phyloP scores from a whole-genome alignment of 2,329 filamentous ascomycete genomes.

The Fusarium circinatum region DNA sequence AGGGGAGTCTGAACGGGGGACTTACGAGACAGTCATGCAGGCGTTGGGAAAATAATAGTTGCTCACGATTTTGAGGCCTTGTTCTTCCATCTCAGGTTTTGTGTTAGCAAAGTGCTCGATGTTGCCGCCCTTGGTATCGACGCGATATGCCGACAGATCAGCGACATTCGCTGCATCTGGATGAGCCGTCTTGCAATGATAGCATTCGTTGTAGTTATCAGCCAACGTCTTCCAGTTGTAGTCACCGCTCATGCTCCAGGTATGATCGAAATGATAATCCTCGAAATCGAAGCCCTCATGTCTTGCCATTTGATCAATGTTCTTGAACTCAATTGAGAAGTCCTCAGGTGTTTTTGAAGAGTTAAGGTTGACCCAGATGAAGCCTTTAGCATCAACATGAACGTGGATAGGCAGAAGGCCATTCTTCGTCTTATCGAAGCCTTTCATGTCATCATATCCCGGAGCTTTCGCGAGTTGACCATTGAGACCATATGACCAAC shows the following conservation, averaged over 20 bases:
- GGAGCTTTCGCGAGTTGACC: conserved; percentile 69
- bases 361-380: conserved; percentile 69
- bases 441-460: conserved; percentile 63
- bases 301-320: conserved; percentile 52
- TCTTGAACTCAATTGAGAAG: conserved; percentile 57
- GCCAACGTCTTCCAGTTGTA: conserved; percentile 69
- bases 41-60: conserved; percentile 33
- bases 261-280: conserved; percentile 65
- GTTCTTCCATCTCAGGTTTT: background rate
- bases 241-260: conserved; percentile 63
- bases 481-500: conserved; percentile 67
- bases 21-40: conserved; percentile 33
- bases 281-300: conserved; percentile 58
- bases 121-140: conserved; percentile 17
- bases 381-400: conserved; percentile 61
- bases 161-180: conserved; percentile 1
- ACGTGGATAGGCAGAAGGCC: conserved; percentile 61
- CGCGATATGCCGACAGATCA: conserved; percentile 7
- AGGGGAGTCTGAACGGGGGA: background rate
- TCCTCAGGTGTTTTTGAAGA: conserved; percentile 55
- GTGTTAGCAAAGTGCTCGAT: conserved; percentile 30
- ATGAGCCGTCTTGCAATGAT: conserved; percentile 26
- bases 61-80: conserved; percentile 23
- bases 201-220: conserved; percentile 31
- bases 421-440: conserved; percentile 65